Evolutionary conservation across 1,139 yeast genomes (phyloP), one percentile per base, ranked within the genome.

Genomic region (Scheffersomyces lignicola): DNA sequence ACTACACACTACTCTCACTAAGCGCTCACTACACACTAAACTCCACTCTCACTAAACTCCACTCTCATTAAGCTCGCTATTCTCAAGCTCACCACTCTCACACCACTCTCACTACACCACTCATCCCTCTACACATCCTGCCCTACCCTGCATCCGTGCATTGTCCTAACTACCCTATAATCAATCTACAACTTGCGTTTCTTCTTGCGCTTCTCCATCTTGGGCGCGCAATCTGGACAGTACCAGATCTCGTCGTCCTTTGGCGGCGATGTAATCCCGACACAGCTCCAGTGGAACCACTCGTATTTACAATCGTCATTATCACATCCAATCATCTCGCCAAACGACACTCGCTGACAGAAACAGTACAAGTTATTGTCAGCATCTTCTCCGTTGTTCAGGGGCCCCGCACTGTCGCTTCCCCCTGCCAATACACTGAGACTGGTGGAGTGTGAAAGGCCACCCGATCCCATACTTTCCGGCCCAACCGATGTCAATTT

Each of bases 301-400:
- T 87, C 96, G 50, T 69, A 80, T 44, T 80, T 76, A 64, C 96
- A 88, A 45, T 80, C 80, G 13, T 78, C 80, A 50, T 84, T 84
- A 55, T 88, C 96, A 58, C 96, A 88, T 0, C 95, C 96, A 58
- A 88, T 81, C 96, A 88, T 88, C 46, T 86, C 87, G 9, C 96
- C 96, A 62, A 82, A 85, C 1, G 95, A 84, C 0, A 84, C 89
- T 43, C 87, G 78, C 48, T 84, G 87, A 56, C 96, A 88, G 60
- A 83, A 77, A 58, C 96, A 88, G 57, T 87, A 88, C 35, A 80
- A 60, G 39, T 74, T 78, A 41, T 69, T 76, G 58, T 68, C 76
- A 18, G 84, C 86, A 44, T 81, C 89, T 34, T 81, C 90, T 14
- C 70, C 70, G 22, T 51, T 54, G 15, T 37, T 40, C 22, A 32